A percentile compares a stretch with the other conserved stretches of the same genome.
Evolutionary conservation across 1,139 yeast genomes (phyloP).

Genomic region (Saccharomyces hybrid): DNA sequence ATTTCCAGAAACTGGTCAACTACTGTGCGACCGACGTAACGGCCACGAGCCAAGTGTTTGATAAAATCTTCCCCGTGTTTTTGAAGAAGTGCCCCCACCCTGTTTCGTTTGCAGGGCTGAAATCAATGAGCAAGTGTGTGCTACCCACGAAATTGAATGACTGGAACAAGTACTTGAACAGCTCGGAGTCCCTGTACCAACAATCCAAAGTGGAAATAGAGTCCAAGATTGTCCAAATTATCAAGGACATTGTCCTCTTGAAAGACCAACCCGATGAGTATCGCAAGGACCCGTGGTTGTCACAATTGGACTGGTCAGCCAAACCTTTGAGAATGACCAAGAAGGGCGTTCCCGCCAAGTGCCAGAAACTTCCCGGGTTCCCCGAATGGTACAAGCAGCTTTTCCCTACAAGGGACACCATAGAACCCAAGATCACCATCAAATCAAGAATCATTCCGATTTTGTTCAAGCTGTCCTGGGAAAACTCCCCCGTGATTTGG

Average conservation of each 20-base stretch:
- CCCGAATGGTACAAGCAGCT: conserved; percentile 91
- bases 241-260: conserved; percentile 47
- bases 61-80: conserved; percentile 63
- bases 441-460: conserved; percentile 72
- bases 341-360: conserved; percentile 64
- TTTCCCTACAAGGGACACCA: conserved; percentile 40
- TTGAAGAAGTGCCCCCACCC: conserved; percentile 78
- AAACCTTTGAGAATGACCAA: conserved; percentile 56
- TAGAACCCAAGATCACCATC: conserved; percentile 51
- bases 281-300: conserved; percentile 73
- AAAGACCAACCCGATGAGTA: conserved; percentile 27
- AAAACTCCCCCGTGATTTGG: conserved; percentile 77
- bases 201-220: conserved; percentile 51
- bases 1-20: conserved; percentile 53
- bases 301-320: conserved; percentile 81
- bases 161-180: conserved; percentile 68
- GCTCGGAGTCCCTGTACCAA: conserved; percentile 61
- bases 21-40: conserved; percentile 85
- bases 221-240: conserved; percentile 49
- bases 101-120: conserved; percentile 82
- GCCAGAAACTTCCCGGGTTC: conserved; percentile 77
- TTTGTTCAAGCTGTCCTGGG: conserved; percentile 75
- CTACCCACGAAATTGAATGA: conserved; percentile 61
- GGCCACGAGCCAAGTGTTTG: conserved; percentile 64
- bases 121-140: conserved; percentile 66